Base-by-base conservation (phyloP, 2,329 filamentous ascomycete genomes). In the Xylariaceae sp. region DNA sequence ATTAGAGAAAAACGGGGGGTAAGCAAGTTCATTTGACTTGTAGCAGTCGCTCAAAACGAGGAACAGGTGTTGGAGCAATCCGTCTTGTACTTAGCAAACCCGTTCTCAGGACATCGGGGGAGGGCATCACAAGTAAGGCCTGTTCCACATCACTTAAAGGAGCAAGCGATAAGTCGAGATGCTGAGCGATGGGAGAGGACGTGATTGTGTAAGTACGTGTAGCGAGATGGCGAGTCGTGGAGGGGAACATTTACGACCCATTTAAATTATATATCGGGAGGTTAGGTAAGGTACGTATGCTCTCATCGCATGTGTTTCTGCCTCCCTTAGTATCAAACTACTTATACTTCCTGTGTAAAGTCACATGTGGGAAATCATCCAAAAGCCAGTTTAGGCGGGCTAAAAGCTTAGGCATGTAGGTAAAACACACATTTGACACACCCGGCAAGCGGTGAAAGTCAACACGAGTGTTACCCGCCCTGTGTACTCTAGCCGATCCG, bases 401-500 rank as follows among this genome's bases (percentile, higher is more conserved):
- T 12, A 29, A 48, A 42, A 37, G 20, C 41, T 19, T 48, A 19
- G 19, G 37, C 21, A n/a, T 46, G 10, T 29, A n/a, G 29, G 10
- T 29, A 7, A 59, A 26, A 61, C 53, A 57, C 56, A 57, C 56
- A 56, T 61, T 49, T 53, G 55, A 56, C 46, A 44, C 51, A 50
- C 50, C 44, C 59, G 54, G 55, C 19, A 57, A 58, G 56, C 60
- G 52, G 63, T 63, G 62, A 52, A 57, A 59, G 59, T 57, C 50
- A 61, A 59, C 65, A 68, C 61, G 65, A 67, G 65, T 57, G 61
- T 60, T 60, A 64, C 61, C 54, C 62, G 62, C 60, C 57, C 58
- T 56, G 62, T 67, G 64, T 65, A 52, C 53, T 52, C 62, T 26
- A 68, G 63, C 67, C 67, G 66, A 67, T 66, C 67, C 64, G 64